Conservation (phyloP, 2,329 filamentous ascomycete species). For the Trichoderma hamatum region DNA sequence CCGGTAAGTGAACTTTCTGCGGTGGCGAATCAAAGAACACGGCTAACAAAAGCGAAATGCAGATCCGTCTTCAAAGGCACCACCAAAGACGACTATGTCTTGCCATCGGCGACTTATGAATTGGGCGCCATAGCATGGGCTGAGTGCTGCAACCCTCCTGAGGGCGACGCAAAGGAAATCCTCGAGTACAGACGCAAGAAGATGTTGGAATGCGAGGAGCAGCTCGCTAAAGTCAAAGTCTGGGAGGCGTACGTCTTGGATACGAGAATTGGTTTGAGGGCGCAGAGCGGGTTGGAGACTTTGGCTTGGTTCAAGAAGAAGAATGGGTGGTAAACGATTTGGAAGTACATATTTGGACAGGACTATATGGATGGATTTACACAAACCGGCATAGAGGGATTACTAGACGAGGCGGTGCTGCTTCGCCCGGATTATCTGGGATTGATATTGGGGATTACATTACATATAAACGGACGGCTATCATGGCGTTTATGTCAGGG, state of each 20-base stretch:
- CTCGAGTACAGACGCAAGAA: conserved; percentile 49
- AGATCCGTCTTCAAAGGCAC: conserved; percentile 60
- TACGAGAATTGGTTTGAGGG: conserved; percentile 71
- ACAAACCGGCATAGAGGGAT: not conserved
- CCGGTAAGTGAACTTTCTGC: conserved; percentile 47
- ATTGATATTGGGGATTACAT: conserved; percentile 4
- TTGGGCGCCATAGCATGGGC: conserved; percentile 81
- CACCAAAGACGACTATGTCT: conserved; percentile 69
- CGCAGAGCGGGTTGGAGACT: conserved; percentile 70
- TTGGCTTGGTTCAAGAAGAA: conserved; percentile 57
- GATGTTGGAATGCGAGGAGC: conserved; percentile 63
- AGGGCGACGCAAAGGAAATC: conserved; percentile 36
- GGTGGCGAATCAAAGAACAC: fast-evolving
- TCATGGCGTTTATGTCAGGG: conserved; percentile 1
- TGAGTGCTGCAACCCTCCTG: conserved; percentile 55
- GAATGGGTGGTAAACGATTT: conserved; percentile 36
- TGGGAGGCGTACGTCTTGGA: conserved; percentile 78
- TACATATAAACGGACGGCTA: conserved; percentile 12
- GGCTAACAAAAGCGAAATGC: not conserved
- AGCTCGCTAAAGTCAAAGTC: conserved; percentile 66
- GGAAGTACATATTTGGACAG: not conserved
- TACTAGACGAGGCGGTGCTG: not conserved
- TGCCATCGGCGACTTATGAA: conserved; percentile 82
- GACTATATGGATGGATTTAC: not conserved
- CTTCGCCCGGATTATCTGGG: not conserved